Evolutionary conservation across 2,329 filamentous ascomycete genomes (phyloP), one percentile per base, ranked within the genome.

Genomic region (Trichoderma endophyticum): DNA sequence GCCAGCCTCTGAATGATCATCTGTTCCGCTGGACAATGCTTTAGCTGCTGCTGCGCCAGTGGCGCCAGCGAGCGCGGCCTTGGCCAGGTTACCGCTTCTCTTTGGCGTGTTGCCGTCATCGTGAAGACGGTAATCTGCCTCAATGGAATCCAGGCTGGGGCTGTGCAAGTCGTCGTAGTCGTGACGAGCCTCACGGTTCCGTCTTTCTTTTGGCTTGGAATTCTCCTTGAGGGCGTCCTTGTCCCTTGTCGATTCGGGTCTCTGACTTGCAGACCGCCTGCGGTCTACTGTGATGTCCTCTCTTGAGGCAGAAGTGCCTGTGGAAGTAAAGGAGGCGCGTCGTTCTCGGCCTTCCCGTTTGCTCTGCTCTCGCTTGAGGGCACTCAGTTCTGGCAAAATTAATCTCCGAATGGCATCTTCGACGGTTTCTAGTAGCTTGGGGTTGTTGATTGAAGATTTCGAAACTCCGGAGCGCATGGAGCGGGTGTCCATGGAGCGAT

Each of bases 331-430:
- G 36, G 93, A 95, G 72, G 90, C 91, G 70, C 89, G 89, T 12
- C 89, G 48, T 54, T 54, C 48, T 54, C 48, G 89, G 76, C 90
- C 91, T 75, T 92, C 88, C 74, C 91, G 90, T 75, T 92, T 91
- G 80, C 93, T 95, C 80, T 95, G 93, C 78, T 97, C 94, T 77
- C 95, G 90, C 81, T 97, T 98, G 70, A 99, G 85, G 11, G 94
- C 93, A 76, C 94, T 95, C 59, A 99, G 86, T 81, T 99, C 95
- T 0, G 96, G 96, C 3, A 99, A 83, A 68, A 98, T 97, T 64
- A 97, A 86, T 63, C 94, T 89, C 74, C 94, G 91, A 78, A 98
- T 97, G 15, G 94, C 94, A 82, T 97, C 94, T 82, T 98, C 95
- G 3, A 98, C 95, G 0, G 94, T 96, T 77, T 96, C 93, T 2